Percentiles rank a stretch among this genome's conserved stretches.
Conservation (phyloP, 1,284 basidiomycete genomes). For the Ganoderma multipileum region DNA sequence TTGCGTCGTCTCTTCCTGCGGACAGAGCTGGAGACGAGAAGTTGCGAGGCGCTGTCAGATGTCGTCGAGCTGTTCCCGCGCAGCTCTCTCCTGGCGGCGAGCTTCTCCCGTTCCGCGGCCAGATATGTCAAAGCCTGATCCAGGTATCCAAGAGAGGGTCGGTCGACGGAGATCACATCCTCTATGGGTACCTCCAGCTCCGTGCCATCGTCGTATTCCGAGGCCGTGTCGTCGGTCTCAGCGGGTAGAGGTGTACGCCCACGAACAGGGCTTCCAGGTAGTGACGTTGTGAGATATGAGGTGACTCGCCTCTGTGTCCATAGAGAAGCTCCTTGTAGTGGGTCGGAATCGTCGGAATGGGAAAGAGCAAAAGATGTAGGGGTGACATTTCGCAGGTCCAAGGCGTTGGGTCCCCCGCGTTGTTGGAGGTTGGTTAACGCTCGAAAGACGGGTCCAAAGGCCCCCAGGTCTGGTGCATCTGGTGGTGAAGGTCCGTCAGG, state of each 20-base stretch:
- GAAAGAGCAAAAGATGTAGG: slow-evolving; percentile 42
- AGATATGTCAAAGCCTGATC: slow-evolving; percentile 71
- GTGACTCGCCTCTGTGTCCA: slow-evolving; percentile 71
- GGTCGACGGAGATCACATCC: slow-evolving; percentile 38
- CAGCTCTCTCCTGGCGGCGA: slow-evolving; percentile 49
- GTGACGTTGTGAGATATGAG: slow-evolving; percentile 55
- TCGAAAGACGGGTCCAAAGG: slow-evolving; percentile 74
- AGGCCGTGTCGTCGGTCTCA: slow-evolving; percentile 40
- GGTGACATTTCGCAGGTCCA: slow-evolving; percentile 33
- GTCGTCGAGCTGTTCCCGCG: slow-evolving; percentile 44
- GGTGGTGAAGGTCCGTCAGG: slow-evolving; percentile 18
- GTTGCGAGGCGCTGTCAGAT: slow-evolving; percentile 44
- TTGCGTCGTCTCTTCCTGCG: slow-evolving; percentile 60
- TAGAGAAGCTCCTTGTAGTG: slow-evolving; percentile 59
- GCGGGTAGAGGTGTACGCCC: slow-evolving; percentile 36
- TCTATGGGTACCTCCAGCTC: slow-evolving; percentile 34
- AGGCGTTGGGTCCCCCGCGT: slow-evolving; percentile 26
- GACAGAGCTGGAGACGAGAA: slow-evolving; percentile 9
- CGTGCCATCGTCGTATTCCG: slow-evolving; percentile 37
- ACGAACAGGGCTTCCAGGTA: slow-evolving; percentile 36
- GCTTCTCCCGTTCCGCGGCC: slow-evolving; percentile 65
- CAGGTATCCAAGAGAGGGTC: slow-evolving; percentile 67
- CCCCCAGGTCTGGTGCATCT: slow-evolving; percentile 80
- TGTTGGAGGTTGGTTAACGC: slow-evolving; percentile 67
- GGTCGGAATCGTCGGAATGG: slow-evolving; percentile 51